Percentiles rank a stretch among this genome's conserved stretches.
phyloP scores from a whole-genome alignment of 441 rosid species.

The Adansonia madagascariensis region DNA sequence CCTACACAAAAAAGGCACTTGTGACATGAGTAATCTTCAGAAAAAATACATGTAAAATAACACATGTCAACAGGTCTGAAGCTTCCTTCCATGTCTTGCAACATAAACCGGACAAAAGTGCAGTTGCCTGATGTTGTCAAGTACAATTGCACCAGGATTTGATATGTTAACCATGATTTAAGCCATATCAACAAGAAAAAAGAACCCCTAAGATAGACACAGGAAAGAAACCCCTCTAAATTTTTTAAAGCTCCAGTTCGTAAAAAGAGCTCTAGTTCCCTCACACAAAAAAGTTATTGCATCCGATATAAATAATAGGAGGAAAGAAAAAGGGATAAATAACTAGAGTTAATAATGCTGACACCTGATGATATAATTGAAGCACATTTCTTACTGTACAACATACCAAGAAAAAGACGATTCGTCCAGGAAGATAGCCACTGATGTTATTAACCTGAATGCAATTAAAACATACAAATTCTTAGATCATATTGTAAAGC shows the following conservation, averaged over 20 bases:
- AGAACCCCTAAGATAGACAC: background rate
- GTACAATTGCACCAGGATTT: background rate
- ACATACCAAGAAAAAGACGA: slow-evolving; percentile 97
- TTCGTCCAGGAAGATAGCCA: slow-evolving; percentile 98
- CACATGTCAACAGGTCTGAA: slow-evolving; percentile 16
- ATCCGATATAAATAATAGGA: slow-evolving; percentile 1
- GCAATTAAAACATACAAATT: slow-evolving; percentile 25
- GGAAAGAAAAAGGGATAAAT: background rate
- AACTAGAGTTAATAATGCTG: background rate
- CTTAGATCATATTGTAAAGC: slow-evolving; percentile 20
- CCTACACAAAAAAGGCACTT: background rate
- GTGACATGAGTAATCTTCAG: slow-evolving; percentile 9
- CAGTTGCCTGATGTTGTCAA: background rate
- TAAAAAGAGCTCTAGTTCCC: background rate
- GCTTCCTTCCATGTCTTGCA: slow-evolving; percentile 6
- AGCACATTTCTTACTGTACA: slow-evolving; percentile 17
- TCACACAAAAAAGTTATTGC: background rate
- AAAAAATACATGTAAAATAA: background rate
- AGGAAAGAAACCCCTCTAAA: background rate
- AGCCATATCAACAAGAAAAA: background rate
- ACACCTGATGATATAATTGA: slow-evolving; percentile 22
- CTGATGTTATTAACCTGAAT: slow-evolving; percentile 93
- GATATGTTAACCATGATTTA: slow-evolving; percentile 14
- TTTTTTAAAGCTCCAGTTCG: background rate
- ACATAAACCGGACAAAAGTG: slow-evolving; percentile 1